Evolutionary conservation across 2,329 filamentous ascomycete species (phyloP).

Genomic region (Knoxdaviesia proteae): DNA sequence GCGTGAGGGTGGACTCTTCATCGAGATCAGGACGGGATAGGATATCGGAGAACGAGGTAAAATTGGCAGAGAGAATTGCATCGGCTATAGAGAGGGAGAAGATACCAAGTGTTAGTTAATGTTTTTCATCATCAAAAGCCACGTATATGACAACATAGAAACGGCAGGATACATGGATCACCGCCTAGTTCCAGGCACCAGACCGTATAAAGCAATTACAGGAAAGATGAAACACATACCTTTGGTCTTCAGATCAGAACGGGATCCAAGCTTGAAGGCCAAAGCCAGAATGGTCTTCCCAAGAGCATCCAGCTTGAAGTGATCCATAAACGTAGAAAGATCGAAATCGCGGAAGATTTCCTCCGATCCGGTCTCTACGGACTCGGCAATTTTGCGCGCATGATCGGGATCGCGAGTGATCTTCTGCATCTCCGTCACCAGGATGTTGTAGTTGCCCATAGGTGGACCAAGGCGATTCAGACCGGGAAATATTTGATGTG

Average conservation of each 20-base stretch:
- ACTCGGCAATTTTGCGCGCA: slow-evolving; percentile 78
- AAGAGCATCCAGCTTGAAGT: slow-evolving; percentile 81
- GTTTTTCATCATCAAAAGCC: background rate
- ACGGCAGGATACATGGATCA: too few species aligned
- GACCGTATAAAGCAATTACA: background rate
- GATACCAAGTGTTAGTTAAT: background rate
- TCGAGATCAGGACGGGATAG: slow-evolving; percentile 44
- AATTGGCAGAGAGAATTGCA: slow-evolving; percentile 68
- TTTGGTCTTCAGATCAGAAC: slow-evolving; percentile 70
- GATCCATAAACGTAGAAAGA: slow-evolving; percentile 82
- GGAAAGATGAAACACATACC: slow-evolving; percentile 29
- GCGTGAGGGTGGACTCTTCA: slow-evolving; percentile 43
- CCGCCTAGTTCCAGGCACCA: too few species aligned
- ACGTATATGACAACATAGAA: too few species aligned
- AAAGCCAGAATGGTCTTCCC: slow-evolving; percentile 75
- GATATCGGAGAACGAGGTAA: slow-evolving; percentile 55
- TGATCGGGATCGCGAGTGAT: slow-evolving; percentile 62
- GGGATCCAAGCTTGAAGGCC: slow-evolving; percentile 68
- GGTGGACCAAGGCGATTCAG: slow-evolving; percentile 49
- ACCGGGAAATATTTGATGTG: slow-evolving; percentile 72
- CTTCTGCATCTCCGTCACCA: slow-evolving; percentile 71
- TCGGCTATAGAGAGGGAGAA: slow-evolving; percentile 38
- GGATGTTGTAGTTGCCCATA: slow-evolving; percentile 59
- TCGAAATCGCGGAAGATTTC: slow-evolving; percentile 94
- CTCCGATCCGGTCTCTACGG: slow-evolving; percentile 74